phyloP scores from a whole-genome alignment of 1,284 basidiomycete genomes.

The Austropuccinia psidii region DNA sequence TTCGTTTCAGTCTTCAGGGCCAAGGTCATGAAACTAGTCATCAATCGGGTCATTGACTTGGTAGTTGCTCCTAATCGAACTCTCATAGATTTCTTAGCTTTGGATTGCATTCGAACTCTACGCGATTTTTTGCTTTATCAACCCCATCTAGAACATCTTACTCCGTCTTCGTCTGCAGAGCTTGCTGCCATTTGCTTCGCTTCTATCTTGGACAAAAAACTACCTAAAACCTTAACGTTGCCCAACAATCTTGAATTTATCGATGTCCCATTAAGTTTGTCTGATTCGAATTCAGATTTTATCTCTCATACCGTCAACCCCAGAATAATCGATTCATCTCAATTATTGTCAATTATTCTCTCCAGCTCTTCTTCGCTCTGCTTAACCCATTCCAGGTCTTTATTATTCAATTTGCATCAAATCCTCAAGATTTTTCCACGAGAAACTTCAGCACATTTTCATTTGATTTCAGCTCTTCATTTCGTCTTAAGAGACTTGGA shows the following conservation, averaged over 20 bases:
- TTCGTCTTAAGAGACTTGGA: conserved; percentile 27
- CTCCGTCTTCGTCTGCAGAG: not conserved
- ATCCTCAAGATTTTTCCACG: conserved; percentile 17
- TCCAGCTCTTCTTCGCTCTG: conserved; percentile 11
- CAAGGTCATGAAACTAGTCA: conserved; percentile 27
- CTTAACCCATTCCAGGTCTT: conserved; percentile 14
- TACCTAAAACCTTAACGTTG: conserved; percentile 3
- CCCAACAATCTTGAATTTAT: conserved; percentile 7
- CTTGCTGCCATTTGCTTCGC: conserved; percentile 29
- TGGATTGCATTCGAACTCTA: conserved; percentile 35
- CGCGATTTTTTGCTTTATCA: conserved; percentile 27
- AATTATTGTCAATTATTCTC: conserved; percentile 19
- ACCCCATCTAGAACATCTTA: conserved; percentile 21
- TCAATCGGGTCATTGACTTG: conserved; percentile 28
- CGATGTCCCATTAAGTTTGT: not conserved
- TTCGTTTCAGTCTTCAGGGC: conserved; percentile 14
- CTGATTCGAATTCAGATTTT: not conserved
- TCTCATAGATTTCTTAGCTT: not conserved
- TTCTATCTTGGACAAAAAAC: conserved; percentile 27
- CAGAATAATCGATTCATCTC: conserved; percentile 20
- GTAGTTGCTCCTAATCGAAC: not conserved
- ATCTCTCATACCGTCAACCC: not conserved
- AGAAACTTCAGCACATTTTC: conserved; percentile 30
- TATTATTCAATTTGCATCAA: conserved; percentile 6
- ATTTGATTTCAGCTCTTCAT: conserved; percentile 27